Conservation (phyloP, 352 stramenopile genomes). For the Elongisporangium prolatum region DNA sequence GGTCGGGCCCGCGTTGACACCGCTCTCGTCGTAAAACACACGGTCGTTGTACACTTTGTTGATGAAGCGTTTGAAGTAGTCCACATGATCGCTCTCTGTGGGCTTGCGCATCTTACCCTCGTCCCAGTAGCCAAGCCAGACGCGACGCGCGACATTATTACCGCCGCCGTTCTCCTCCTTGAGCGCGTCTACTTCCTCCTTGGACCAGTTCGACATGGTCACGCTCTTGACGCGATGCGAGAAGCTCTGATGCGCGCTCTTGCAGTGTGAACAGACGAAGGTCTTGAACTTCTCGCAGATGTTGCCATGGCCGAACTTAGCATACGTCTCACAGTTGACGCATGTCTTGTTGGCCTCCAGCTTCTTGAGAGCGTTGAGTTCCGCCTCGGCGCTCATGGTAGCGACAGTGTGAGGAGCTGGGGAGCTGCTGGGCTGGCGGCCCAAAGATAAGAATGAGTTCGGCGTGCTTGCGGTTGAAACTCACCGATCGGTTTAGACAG, state of each 20-base stretch:
- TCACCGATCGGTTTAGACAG: not conserved
- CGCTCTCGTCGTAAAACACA: conserved; percentile 65
- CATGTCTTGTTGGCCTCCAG: conserved; percentile 81
- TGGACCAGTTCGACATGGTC: conserved; percentile 94
- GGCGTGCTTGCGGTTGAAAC: not conserved
- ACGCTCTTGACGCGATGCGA: conserved; percentile 94
- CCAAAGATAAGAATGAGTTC: not conserved
- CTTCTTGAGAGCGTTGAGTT: conserved; percentile 82
- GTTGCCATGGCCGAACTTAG: conserved; percentile 91
- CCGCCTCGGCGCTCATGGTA: conserved; percentile 44
- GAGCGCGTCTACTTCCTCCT: conserved; percentile 88
- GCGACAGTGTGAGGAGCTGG: conserved; percentile 1
- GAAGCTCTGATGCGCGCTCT: conserved; percentile 93
- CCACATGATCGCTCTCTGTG: conserved; percentile 64
- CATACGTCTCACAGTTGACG: conserved; percentile 80
- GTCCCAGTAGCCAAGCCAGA: conserved; percentile 88
- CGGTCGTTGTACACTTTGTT: conserved; percentile 81
- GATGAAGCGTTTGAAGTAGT: conserved; percentile 87
- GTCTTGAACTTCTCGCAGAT: conserved; percentile 91
- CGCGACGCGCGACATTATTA: conserved; percentile 77
- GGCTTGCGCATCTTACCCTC: conserved; percentile 65
- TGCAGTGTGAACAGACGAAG: conserved; percentile 95
- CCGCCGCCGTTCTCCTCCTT: conserved; percentile 82
- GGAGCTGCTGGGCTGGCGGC: not conserved
- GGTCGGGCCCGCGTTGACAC: not conserved